Percentiles rank a stretch among this genome's conserved stretches.
Evolutionary conservation across 371 early-diverging fungal genomes (phyloP).

Genomic region (Mortierella sp.): DNA sequence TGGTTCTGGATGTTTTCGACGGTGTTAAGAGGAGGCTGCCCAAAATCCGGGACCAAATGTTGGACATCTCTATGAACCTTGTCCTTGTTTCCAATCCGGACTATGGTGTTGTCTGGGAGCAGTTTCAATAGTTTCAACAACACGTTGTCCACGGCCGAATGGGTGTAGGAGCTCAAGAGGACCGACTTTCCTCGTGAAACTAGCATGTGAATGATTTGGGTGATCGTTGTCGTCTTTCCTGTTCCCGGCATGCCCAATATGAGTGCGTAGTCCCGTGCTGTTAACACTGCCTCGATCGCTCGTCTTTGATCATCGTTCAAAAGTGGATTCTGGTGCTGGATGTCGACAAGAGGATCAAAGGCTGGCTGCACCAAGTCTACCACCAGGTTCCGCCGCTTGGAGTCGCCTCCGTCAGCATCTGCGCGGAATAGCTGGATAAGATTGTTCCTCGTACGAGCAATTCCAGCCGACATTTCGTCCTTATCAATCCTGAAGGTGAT

Average conservation of each 20-base stretch:
- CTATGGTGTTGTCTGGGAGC: slow-evolving; percentile 56
- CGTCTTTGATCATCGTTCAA: slow-evolving; percentile 77
- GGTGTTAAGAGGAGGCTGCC: slow-evolving; percentile 55
- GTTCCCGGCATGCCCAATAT: slow-evolving; percentile 99
- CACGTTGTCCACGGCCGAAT: slow-evolving; percentile 96
- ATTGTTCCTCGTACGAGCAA: slow-evolving; percentile 77
- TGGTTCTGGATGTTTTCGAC: slow-evolving; percentile 68
- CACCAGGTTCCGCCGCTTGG: slow-evolving; percentile 72
- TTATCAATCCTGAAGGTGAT: slow-evolving; percentile 83
- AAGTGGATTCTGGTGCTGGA: slow-evolving; percentile 9
- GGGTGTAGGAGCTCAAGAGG: slow-evolving; percentile 95
- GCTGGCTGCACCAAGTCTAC: slow-evolving; percentile 82
- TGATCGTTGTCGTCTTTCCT: slow-evolving; percentile 97
- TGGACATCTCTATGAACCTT: slow-evolving; percentile 73
- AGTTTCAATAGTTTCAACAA: slow-evolving; percentile 91
- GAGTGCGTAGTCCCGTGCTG: slow-evolving; percentile 88
- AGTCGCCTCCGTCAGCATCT: slow-evolving; percentile 57
- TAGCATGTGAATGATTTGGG: slow-evolving; percentile 81
- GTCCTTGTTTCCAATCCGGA: slow-evolving; percentile 82
- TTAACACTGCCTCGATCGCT: slow-evolving; percentile 68
- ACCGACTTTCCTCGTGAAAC: slow-evolving; percentile 80
- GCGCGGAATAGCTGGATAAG: slow-evolving; percentile 74
- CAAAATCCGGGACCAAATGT: slow-evolving; percentile 60
- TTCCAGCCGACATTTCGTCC: slow-evolving; percentile 79
- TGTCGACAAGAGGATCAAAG: slow-evolving; percentile 49